These are phyloP conservation scores for Xylariaceae sp. DNA, from an alignment of 2,329 filamentous ascomycete genomes.

Conservation along the genomic window DNA sequence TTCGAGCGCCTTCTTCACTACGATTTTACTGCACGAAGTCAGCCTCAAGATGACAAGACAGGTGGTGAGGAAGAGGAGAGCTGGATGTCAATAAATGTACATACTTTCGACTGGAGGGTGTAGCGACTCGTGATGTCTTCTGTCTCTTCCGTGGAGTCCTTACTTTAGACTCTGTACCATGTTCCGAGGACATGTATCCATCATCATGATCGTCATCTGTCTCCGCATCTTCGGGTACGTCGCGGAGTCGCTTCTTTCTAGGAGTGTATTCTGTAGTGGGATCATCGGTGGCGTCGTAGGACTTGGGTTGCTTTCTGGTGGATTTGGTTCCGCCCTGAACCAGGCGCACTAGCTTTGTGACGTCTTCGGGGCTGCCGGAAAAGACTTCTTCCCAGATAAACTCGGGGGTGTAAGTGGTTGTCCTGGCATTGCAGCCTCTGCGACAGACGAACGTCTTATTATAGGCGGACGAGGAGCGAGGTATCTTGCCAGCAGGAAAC, in stretches of 20 bases:
- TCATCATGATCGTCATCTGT: slow-evolving; percentile 44
- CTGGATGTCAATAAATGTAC: too few relatives aligned
- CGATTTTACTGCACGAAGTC: slow-evolving; percentile 52
- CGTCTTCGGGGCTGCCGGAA: slow-evolving; percentile 66
- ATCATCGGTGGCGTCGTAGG: slow-evolving; percentile 43
- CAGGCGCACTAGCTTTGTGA: slow-evolving; percentile 69
- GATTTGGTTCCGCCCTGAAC: slow-evolving; percentile 77
- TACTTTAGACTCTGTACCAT: slow-evolving; percentile 42
- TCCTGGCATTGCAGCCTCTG: slow-evolving; percentile 86
- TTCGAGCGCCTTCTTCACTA: slow-evolving; percentile 87
- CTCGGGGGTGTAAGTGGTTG: slow-evolving; percentile 89
- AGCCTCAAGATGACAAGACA: slow-evolving; percentile 6
- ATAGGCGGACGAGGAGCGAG: slow-evolving; percentile 73
- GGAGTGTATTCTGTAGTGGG: slow-evolving; percentile 27
- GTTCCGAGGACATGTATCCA: slow-evolving; percentile 41
- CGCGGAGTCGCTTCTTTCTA: slow-evolving; percentile 21
- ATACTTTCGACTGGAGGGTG: slow-evolving; percentile 52
- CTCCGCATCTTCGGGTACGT: slow-evolving; percentile 29
- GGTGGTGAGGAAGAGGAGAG: neutral
- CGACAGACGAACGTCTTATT: slow-evolving; percentile 92
- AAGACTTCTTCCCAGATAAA: slow-evolving; percentile 92
- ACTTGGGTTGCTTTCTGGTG: slow-evolving; percentile 58
- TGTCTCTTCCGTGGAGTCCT: slow-evolving; percentile 65
- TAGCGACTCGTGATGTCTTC: slow-evolving; percentile 53
- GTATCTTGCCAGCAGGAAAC: slow-evolving; percentile 78